phyloP scores from a whole-genome alignment of 441 rosid species.

The Raphanus hybrid region DNA sequence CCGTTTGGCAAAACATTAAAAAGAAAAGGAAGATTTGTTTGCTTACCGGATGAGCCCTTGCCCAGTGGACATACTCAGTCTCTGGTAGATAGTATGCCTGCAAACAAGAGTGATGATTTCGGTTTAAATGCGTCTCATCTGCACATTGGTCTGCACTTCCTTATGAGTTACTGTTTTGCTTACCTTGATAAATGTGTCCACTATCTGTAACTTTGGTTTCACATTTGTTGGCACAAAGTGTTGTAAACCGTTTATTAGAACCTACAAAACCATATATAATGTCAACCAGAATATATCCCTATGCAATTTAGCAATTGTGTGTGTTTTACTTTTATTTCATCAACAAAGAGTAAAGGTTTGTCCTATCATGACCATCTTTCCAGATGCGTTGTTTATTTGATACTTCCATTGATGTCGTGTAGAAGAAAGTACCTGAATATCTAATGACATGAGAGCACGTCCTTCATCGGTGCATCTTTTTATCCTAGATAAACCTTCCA shows the following conservation, averaged over 20 bases:
- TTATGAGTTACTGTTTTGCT: constrained; percentile 12
- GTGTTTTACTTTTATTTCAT: constrained; percentile 4
- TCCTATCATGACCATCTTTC: constrained; percentile 4
- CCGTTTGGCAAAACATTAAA: background rate
- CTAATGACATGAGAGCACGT: constrained; percentile 94
- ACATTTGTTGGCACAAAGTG: constrained; percentile 81
- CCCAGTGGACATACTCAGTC: constrained; percentile 95
- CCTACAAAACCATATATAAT: constrained; percentile 54
- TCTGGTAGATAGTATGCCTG: constrained; percentile 98
- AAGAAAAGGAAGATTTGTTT: background rate
- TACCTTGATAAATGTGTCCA: constrained; percentile 92
- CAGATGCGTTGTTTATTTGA: constrained; percentile 13
- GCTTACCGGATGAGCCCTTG: constrained; percentile 90
- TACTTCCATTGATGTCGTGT: background rate
- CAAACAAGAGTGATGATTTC: constrained; percentile 19
- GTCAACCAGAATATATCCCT: background rate
- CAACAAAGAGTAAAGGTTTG: constrained; percentile 2
- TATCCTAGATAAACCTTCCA: constrained; percentile 94
- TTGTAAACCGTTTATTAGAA: constrained; percentile 84
- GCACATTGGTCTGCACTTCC: background rate
- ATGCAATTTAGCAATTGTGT: background rate
- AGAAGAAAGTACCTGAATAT: constrained; percentile 73
- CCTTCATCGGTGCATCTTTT: constrained; percentile 97
- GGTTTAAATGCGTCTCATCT: background rate
- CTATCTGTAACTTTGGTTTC: constrained; percentile 76